A percentile compares a stretch with the other conserved stretches of the same genome.
Conservation (phyloP, 2,329 filamentous ascomycete species). For the Alternaria brassicicola region DNA sequence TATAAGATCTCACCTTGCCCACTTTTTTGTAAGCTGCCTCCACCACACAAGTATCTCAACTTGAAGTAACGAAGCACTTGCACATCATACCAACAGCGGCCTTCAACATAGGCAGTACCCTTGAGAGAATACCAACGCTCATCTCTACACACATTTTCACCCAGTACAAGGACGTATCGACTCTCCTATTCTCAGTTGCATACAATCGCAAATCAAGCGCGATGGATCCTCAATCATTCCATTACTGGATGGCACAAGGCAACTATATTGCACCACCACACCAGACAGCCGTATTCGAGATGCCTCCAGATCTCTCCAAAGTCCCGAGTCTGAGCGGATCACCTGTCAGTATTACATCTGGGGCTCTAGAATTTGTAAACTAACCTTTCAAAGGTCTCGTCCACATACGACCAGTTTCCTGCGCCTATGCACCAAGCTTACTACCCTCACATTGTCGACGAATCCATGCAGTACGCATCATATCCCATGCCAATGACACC, state of each 20-base stretch:
- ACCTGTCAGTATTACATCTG: conserved; percentile 36
- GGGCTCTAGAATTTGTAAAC: background rate
- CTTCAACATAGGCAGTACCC: background rate
- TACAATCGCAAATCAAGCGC: conserved; percentile 1
- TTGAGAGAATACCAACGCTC: background rate
- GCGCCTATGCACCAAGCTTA: conserved; percentile 40
- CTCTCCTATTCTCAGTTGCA: conserved; percentile 9
- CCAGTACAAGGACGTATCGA: conserved; percentile 12
- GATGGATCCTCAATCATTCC: conserved; percentile 48
- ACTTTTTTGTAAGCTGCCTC: conserved; percentile 38
- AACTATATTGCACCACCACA: conserved; percentile 41
- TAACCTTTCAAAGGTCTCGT: conserved; percentile 38
- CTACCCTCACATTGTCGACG: conserved; percentile 43
- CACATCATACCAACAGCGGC: background rate
- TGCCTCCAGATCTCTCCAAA: conserved; percentile 44
- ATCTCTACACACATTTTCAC: background rate
- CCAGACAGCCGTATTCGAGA: conserved; percentile 41
- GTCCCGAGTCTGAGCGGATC: conserved; percentile 49
- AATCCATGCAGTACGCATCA: conserved; percentile 39
- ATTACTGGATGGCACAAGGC: conserved; percentile 48
- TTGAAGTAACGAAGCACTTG: conserved; percentile 9
- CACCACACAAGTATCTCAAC: conserved; percentile 32
- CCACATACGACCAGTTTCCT: conserved; percentile 47
- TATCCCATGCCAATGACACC: conserved; percentile 50
- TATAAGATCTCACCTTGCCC: conserved; percentile 47